Evolutionary conservation across 75 land plant genomes (phyloP), one percentile per base, ranked within the genome.

Genomic region (Sequoia sempervirens): DNA sequence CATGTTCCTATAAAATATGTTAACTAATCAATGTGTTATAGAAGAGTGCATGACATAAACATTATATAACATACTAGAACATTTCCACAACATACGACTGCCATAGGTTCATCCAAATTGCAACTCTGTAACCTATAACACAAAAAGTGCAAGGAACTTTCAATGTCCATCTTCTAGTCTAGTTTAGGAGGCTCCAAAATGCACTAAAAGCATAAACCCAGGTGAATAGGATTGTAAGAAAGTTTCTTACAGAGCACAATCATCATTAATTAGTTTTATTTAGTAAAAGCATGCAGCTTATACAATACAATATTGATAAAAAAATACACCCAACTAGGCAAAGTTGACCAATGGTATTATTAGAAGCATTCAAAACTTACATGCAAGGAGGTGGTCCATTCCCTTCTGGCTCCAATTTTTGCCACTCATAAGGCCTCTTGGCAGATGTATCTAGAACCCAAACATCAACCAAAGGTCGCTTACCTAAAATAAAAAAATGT

Each of bases 381-480:
- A 90, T 90, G 91, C 91, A 90, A 53, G 91, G 91, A 74, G 91
- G 91, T 56, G 91, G 91, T 43, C 91, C 91, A 74, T 90, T 91
- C n/a, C 91, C 91, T 86, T 90, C 91, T 72, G 91, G 91, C 80
- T 90, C 91, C 68, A 90, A 83, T 82, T 82, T 88, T 84, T 88
- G 69, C 91, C 91, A 90, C 54, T 90, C 91, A 64, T 90, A 90
- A 68, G 91, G 91, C n/a, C n/a, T 61, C 75, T 90, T 90, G 58
- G 91, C 91, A 79, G 91, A 88, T 53, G 91, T 90, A 53, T 90
- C 91, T 23, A 90, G 82, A 68, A 88, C 91, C 91, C 91, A 90
- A 50, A 90, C 91, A 86, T 90, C 91, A 37, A 91, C 88, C 32
- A 86, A 80, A 53, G 91, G 88, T 58, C 87, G 83, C 83, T 89